Conservation (phyloP, 1,284 basidiomycete species). For the Coniferiporia weirii region DNA sequence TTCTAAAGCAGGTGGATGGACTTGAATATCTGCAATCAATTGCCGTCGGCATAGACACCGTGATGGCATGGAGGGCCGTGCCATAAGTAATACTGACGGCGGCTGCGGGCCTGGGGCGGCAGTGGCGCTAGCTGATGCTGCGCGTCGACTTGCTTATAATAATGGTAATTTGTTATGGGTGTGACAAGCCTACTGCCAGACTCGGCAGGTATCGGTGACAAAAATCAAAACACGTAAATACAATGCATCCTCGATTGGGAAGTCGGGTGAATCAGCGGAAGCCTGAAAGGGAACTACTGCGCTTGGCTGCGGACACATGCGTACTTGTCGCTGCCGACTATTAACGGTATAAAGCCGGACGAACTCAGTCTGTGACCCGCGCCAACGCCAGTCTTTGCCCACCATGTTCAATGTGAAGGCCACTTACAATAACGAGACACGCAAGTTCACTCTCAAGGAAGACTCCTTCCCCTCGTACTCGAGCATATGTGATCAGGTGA, state of each 20-base stretch:
- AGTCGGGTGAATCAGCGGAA: too few relatives aligned
- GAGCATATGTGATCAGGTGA: slow-evolving; percentile 41
- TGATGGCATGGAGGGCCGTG: slow-evolving; percentile 27
- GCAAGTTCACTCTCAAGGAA: slow-evolving; percentile 41
- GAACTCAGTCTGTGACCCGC: not conserved
- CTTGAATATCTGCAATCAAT: slow-evolving; percentile 33
- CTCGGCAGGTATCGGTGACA: too few relatives aligned
- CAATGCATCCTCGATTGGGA: too few relatives aligned
- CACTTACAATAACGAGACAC: slow-evolving; percentile 46
- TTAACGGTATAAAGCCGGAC: not conserved
- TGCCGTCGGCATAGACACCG: slow-evolving; percentile 38
- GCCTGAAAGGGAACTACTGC: too few relatives aligned
- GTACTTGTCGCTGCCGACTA: not conserved
- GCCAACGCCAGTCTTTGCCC: slow-evolving; percentile 17
- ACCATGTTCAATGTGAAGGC: slow-evolving; percentile 53
- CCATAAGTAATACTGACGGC: not conserved
- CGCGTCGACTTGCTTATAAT: too few relatives aligned
- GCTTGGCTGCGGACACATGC: not conserved
- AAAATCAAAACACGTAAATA: too few relatives aligned
- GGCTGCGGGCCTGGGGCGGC: too few relatives aligned
- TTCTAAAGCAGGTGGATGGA: slow-evolving; percentile 24
- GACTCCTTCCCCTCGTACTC: slow-evolving; percentile 39
- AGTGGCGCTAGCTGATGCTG: too few relatives aligned
- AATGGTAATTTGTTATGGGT: too few relatives aligned
- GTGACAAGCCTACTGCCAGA: too few relatives aligned